A percentile compares a stretch with the other conserved stretches of the same genome.
phyloP scores from a whole-genome alignment of 148 eudicot genomes.

The Mesembryanthemum crystallinum region DNA sequence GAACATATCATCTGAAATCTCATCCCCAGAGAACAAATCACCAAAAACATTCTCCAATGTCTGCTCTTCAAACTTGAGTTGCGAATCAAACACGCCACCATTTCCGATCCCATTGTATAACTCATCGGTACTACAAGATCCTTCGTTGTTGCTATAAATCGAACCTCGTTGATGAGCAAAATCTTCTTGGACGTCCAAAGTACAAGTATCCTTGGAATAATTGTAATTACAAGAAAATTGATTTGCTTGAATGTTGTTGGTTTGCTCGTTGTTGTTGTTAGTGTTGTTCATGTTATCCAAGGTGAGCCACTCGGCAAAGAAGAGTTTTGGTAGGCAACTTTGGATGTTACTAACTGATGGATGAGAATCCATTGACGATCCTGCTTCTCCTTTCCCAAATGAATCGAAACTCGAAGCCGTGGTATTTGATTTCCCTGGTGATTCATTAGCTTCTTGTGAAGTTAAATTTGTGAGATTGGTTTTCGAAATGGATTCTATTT shows the following conservation, averaged over 20 bases:
- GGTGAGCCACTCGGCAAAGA: conserved; percentile 43
- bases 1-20: conserved; percentile 16
- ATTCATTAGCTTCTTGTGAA: conserved; percentile 14
- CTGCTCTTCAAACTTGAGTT: conserved; percentile 31
- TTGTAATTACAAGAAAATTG: conserved; percentile 10
- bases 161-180: conserved; percentile 20
- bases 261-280: neutral
- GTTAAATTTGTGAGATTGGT: neutral
- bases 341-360: neutral
- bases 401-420: conserved; percentile 28
- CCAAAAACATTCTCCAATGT: conserved; percentile 18
- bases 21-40: conserved; percentile 22
- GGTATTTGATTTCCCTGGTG: conserved; percentile 17
- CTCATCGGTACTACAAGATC: conserved; percentile 12
- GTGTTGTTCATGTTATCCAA: conserved; percentile 16
- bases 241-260: conserved; percentile 11
- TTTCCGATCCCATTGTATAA: conserved; percentile 12
- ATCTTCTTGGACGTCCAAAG: conserved; percentile 19
- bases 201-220: neutral
- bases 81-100: conserved; percentile 14
- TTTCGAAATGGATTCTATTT: neutral
- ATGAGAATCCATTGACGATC: conserved; percentile 8
- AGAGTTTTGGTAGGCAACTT: conserved; percentile 30
- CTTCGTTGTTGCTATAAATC: conserved; percentile 24
- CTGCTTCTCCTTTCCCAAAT: conserved; percentile 4